phyloP scores from a whole-genome alignment of 2,329 filamentous ascomycete genomes.

The Madurella mycetomatis region DNA sequence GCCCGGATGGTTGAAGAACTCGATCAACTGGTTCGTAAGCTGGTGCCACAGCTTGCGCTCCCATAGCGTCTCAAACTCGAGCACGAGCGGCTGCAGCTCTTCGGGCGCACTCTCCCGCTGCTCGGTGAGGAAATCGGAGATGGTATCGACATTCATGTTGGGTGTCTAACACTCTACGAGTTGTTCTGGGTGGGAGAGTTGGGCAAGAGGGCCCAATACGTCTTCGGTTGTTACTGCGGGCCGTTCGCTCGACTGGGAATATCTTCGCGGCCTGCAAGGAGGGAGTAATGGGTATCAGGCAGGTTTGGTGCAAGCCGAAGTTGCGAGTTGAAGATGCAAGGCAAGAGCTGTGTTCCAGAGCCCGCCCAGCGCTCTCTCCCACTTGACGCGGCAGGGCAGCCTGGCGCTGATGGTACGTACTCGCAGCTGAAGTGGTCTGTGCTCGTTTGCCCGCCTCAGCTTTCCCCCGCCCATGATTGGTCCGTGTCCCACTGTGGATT shows the following conservation, averaged over 20 bases:
- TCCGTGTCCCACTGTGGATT: constrained; percentile 14
- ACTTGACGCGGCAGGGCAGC: constrained; percentile 42
- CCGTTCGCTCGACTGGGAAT: not conserved
- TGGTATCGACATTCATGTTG: constrained; percentile 77
- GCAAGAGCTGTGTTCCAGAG: not conserved
- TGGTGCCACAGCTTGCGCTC: constrained; percentile 99
- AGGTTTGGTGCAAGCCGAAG: constrained; percentile 6
- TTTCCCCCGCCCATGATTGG: constrained; percentile 18
- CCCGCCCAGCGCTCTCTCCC: constrained; percentile 1
- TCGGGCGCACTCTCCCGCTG: constrained; percentile 84
- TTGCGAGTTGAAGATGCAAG: constrained; percentile 17
- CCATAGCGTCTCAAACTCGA: constrained; percentile 95
- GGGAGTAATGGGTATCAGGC: not conserved
- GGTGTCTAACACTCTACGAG: not conserved
- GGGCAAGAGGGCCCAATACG: too few species aligned
- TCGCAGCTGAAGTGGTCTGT: constrained; percentile 7
- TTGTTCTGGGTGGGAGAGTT: too few species aligned
- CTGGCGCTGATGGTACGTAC: constrained; percentile 29
- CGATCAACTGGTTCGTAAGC: constrained; percentile 81
- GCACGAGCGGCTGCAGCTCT: constrained; percentile 80
- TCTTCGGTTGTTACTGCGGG: too few species aligned
- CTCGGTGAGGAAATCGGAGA: constrained; percentile 86
- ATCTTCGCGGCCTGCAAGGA: not conserved
- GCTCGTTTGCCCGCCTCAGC: constrained; percentile 7
- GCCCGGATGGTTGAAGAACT: constrained; percentile 79